These are phyloP conservation scores for Crotalaria pallida DNA, from an alignment of 306 rosid species.

Conservation along the genomic window DNA sequence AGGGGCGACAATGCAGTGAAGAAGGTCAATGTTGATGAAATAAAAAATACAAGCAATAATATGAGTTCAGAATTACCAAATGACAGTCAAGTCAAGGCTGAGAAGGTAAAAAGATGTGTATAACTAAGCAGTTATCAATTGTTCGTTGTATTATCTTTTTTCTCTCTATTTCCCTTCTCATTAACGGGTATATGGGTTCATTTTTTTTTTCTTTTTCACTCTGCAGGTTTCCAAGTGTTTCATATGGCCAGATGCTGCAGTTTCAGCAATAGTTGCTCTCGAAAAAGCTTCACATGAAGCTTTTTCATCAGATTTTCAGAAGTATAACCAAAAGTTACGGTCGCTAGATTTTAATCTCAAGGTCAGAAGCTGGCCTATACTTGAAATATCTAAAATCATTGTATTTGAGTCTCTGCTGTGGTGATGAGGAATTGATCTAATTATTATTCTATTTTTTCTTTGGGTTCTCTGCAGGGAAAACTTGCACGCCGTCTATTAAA, in stretches of 20 bases:
- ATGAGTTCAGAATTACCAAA: slow-evolving; percentile 29
- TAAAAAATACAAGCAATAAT: slow-evolving; percentile 27
- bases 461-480: no score
- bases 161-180: neutral
- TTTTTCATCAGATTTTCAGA: slow-evolving; percentile 59
- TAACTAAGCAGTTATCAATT: neutral
- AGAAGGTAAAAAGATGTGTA: slow-evolving; percentile 38
- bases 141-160: neutral
- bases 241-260: slow-evolving; percentile 87
- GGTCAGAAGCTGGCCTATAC: slow-evolving; percentile 43
- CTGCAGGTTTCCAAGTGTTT: slow-evolving; percentile 56
- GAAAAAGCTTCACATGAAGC: slow-evolving; percentile 79
- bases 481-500: slow-evolving; percentile 42
- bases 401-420: neutral
- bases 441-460: no score
- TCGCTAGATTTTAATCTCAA: slow-evolving; percentile 58
- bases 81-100: slow-evolving; percentile 38
- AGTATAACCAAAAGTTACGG: slow-evolving; percentile 89
- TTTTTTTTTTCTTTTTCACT: neutral
- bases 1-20: slow-evolving; percentile 35
- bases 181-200: neutral
- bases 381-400: neutral
- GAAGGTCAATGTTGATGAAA: slow-evolving; percentile 39
- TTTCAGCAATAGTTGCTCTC: slow-evolving; percentile 62
- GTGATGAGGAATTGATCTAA: no score